phyloP scores from a whole-genome alignment of 2,329 filamentous ascomycete species.

The Pleoardoris graminearum region DNA sequence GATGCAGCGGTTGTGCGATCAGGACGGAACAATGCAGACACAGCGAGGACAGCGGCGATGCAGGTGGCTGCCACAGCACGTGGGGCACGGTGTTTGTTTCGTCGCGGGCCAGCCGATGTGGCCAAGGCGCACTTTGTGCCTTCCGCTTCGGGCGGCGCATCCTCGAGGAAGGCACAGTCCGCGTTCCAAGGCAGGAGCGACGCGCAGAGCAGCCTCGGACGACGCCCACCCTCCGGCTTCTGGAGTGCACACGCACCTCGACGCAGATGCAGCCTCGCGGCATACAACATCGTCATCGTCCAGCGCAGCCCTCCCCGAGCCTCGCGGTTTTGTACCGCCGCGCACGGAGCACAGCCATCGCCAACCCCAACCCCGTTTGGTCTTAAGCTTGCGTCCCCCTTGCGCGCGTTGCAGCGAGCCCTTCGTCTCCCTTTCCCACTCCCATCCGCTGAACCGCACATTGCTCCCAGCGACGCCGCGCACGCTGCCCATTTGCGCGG shows the following conservation, averaged over 20 bases:
- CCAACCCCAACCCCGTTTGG: slow-evolving; percentile 7
- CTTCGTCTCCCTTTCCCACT: neutral
- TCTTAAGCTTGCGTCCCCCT: slow-evolving; percentile 3
- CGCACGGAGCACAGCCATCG: slow-evolving; percentile 7
- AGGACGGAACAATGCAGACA: too few species aligned
- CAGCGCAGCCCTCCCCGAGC: neutral
- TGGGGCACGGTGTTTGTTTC: neutral
- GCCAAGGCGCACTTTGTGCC: slow-evolving; percentile 1
- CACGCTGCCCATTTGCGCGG: slow-evolving; percentile 4
- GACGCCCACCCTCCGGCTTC: neutral
- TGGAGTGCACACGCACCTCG: neutral
- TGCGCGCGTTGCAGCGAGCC: slow-evolving; percentile 1
- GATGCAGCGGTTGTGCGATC: too few species aligned
- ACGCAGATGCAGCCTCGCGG: too few species aligned
- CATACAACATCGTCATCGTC: too few species aligned
- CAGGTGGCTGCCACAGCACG: too few species aligned
- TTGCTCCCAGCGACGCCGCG: slow-evolving; percentile 7
- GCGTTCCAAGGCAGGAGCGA: neutral
- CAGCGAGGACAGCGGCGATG: too few species aligned
- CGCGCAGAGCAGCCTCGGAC: neutral
- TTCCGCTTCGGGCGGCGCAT: slow-evolving; percentile 1
- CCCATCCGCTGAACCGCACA: slow-evolving; percentile 13
- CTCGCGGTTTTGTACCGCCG: neutral
- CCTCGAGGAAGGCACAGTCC: slow-evolving; percentile 1
- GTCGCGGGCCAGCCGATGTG: neutral